A percentile compares a stretch with the other conserved stretches of the same genome.
Conservation (phyloP, 140 eudicot species). For the Anethum foeniculum region DNA sequence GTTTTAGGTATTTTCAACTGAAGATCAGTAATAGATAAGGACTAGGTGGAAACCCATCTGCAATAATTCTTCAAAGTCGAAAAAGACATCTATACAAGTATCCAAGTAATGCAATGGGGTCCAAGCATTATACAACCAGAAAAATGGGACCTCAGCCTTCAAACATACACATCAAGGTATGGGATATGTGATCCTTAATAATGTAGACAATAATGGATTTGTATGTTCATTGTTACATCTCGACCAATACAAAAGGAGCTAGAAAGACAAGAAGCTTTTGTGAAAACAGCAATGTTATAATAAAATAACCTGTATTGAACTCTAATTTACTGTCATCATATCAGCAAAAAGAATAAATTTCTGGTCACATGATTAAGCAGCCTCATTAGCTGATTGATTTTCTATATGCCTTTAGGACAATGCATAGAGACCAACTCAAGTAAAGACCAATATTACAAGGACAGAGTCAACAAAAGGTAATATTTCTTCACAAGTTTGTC, state of each 20-base stretch:
- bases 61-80: background rate
- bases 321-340: background rate
- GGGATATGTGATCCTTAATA: background rate
- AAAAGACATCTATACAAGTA: background rate
- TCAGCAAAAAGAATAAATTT: slow-evolving; percentile 18
- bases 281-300: background rate
- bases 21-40: background rate
- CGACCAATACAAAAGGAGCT: background rate
- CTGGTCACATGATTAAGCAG: slow-evolving; percentile 14
- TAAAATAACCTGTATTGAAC: background rate
- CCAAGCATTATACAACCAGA: background rate
- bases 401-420: slow-evolving; percentile 15
- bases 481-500: slow-evolving; percentile 1
- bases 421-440: background rate
- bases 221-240: background rate
- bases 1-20: slow-evolving; percentile 1
- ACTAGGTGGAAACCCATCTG: background rate
- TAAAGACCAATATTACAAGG: background rate
- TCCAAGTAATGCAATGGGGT: background rate
- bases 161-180: slow-evolving; percentile 1
- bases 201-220: background rate
- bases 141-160: slow-evolving; percentile 7
- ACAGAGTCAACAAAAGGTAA: background rate
- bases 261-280: background rate
- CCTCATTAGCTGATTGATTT: slow-evolving; percentile 19